Conservation (phyloP, 495 filamentous ascomycete genomes). For the Aspergillus baeticus region DNA sequence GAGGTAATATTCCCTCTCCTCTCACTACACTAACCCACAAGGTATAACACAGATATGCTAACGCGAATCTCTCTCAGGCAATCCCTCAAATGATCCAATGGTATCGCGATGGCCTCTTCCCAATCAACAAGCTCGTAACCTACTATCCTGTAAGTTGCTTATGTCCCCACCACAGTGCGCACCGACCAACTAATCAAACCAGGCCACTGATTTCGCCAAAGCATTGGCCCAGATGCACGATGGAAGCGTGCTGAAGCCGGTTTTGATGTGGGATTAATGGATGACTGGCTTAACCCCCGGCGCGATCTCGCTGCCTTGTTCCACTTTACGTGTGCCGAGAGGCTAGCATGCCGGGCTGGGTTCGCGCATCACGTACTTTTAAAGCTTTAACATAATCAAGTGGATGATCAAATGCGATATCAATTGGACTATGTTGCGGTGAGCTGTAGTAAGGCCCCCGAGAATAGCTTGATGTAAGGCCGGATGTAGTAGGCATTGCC, state of each 20-base stretch:
- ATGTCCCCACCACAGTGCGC: neutral
- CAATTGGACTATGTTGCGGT: too few relatives aligned
- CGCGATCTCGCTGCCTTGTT: neutral
- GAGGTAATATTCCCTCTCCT: neutral
- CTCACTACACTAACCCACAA: too few relatives aligned
- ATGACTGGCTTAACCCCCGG: neutral
- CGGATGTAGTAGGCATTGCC: too few relatives aligned
- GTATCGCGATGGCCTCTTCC: slow-evolving; percentile 37
- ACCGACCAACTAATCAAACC: neutral
- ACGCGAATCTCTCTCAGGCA: slow-evolving; percentile 14
- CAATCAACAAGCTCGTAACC: slow-evolving; percentile 26
- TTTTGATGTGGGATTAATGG: neutral
- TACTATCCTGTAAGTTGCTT: neutral
- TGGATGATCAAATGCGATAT: too few relatives aligned
- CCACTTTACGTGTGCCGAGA: too few relatives aligned
- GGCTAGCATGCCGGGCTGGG: too few relatives aligned
- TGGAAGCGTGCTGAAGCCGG: slow-evolving; percentile 2
- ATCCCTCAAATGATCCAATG: slow-evolving; percentile 36
- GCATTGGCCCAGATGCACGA: neutral
- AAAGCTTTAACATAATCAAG: too few relatives aligned
- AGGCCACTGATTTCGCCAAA: neutral
- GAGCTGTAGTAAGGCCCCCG: too few relatives aligned
- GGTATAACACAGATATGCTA: neutral
- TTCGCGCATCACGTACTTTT: too few relatives aligned
- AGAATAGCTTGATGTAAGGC: too few relatives aligned